Conservation (phyloP, 306 rosid genomes). For the Boehmeria nivea region DNA sequence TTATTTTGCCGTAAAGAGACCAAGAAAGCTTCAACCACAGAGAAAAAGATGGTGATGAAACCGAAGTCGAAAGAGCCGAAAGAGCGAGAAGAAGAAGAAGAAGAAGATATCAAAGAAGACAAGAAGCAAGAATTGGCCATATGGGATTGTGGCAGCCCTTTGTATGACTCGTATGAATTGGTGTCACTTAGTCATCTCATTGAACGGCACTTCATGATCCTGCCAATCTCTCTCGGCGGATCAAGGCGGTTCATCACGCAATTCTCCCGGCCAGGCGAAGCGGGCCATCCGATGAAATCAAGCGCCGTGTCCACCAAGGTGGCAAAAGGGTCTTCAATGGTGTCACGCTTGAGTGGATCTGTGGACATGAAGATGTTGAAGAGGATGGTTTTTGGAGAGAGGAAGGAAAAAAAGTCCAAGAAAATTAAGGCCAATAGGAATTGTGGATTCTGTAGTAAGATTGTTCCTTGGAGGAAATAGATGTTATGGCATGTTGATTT, state of each 20-base stretch:
- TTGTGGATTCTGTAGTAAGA: too few species aligned
- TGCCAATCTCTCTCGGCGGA: conserved; percentile 37
- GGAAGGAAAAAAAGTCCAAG: conserved; percentile 27
- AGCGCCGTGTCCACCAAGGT: background rate
- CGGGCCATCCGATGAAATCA: background rate
- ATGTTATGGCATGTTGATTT: background rate
- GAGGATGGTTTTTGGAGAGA: conserved; percentile 18
- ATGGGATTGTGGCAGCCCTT: conserved; percentile 89
- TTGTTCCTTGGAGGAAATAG: conserved; percentile 38
- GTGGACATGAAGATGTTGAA: conserved; percentile 37
- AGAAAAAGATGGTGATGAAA: conserved; percentile 27
- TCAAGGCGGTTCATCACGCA: conserved; percentile 37
- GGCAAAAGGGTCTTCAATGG: conserved; percentile 26
- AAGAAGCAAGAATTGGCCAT: conserved; percentile 20
- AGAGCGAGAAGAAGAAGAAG: conserved; percentile 4
- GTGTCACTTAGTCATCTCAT: conserved; percentile 50
- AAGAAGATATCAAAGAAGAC: conserved; percentile 10
- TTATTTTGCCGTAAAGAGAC: background rate
- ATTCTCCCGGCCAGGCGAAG: conserved; percentile 1
- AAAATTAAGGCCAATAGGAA: conserved; percentile 18
- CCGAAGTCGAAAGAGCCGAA: background rate
- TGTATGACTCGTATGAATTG: conserved; percentile 75
- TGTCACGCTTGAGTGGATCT: conserved; percentile 21
- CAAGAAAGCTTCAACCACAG: background rate
- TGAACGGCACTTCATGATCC: conserved; percentile 58